Evolutionary conservation across 345 rosid species (phyloP), one percentile per base, ranked within the genome.

Genomic region (Lepidium africanum): DNA sequence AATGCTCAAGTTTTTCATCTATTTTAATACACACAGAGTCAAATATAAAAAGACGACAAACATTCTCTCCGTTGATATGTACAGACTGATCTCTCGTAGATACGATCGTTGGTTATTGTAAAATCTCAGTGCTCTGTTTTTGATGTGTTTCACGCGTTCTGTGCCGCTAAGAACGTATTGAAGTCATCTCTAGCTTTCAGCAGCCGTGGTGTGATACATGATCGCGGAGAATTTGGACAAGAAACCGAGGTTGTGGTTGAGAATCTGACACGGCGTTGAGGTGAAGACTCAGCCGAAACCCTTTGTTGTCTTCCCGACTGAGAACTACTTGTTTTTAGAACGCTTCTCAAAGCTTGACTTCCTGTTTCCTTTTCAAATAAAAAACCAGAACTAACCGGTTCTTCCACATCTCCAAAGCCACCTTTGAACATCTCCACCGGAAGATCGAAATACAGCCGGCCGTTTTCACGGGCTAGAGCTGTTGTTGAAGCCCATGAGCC

Each of bases 401-500:
- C 82, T 47, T 74, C 77, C 5, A 84, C 76, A 16, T 89, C 92
- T 85, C 23, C 49, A 35, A 48, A 52, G 10, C 52, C 70, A 15
- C 62, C 72, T 60, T 57, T 79, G 4, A 84, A 86, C 79, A 89
- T 63, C 76, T 92, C 96, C n/a, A 83, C 21, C 0, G 96, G 96
- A 10, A 89, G 73, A 75, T 91, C 94, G 5, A 83, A 87, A 83
- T 77, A 89, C 15, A 79, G 62, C 14, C 82, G 77, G 56, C 75
- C 81, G 30, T 76, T 83, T 5, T 74, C 86, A 0, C 63, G 71
- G 12, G 77, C 40, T 0, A 73, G 39, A n/a, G 87, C 73, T 7
- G 84, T 80, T 0, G 91, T 80, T 32, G 96, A 89, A 1, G 92
- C 95, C 98, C 98, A 92, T 1, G 96, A 92, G 42, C 91, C 98